Base-by-base conservation (phyloP, 805 yeast species). In the Candida multigemmis region DNA sequence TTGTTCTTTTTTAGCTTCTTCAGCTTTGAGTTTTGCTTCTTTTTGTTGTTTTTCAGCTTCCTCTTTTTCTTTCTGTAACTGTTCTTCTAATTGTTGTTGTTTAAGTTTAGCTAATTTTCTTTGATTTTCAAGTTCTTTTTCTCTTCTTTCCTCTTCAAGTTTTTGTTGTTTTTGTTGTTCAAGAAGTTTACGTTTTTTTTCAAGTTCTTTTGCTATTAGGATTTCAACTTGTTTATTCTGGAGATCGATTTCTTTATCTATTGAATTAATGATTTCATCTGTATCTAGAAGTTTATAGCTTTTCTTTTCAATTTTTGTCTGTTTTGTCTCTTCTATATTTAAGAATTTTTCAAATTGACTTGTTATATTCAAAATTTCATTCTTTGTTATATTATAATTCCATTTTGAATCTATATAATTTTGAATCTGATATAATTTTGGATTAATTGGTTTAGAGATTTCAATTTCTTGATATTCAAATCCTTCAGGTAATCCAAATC, bases 401-500 rank as follows among this genome's bases (percentile, higher is more conserved):
- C 2, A 4, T 13, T 17, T n/a, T 15, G 9, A 10, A 8, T 9
- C 19, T 20, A 10, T 12, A 13, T n/a, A 9, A 16, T 7, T 7
- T 12, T 10, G 22, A 13, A 10, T 27, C 32, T 13, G 28, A n/a
- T n/a, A 32, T 35, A 3, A 32, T 33, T 17, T 34, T 37, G 9
- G 10, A 12, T 11, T n/a, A 7, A 5, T 14, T 12, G 14, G 9
- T 21, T 6, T 4, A 24, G 7, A 7, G 23, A n/a, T n/a, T 7
- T 14, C 17, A 20, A 7, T 19, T 12, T 10, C 27, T 18, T 36
- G 36, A 12, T 41, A 13, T 6, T 44, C 47, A 24, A 41, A 48
- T 22, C 37, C 42, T 7, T 31, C 32, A 12, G 58, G 58, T 16
- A 51, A 31, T 7, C 53, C 56, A 32, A 51, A 49, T 14, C 44